Evolutionary conservation across 257 asterid genomes (phyloP), one percentile per base, ranked within the genome.

Genomic region (Knoxia roxburghii): DNA sequence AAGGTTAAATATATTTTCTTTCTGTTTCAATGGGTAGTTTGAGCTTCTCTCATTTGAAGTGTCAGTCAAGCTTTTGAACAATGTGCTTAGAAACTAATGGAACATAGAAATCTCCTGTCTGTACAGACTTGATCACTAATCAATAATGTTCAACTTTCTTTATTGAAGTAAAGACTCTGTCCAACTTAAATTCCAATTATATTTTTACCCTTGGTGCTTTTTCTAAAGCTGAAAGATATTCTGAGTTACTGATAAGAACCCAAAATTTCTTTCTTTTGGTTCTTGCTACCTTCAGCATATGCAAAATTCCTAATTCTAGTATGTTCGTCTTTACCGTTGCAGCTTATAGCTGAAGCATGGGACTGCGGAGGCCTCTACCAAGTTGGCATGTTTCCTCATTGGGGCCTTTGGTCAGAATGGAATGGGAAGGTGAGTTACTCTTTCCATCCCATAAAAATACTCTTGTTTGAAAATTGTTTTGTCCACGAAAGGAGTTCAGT

Each of bases 331-430:
- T 58, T 73, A 61, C 68, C 63, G 73, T 53, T 55, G 59, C 74
- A 94, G 99, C 99, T 94, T 67, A 83, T 94, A 73, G 99, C 99
- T 51, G 99, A 94, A 83, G 96, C 97, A 65, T 94, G 99, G 99
- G 99, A 94, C 77, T 94, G 99, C 77, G 99, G 97, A 70, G 99
- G 99, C 75, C 97, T 94, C 59, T 94, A 94, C 81, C 99, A 94
- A 84, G 97, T 94, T 56, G 99, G 99, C 59, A 64, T 24, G 68
- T 94, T 94, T 77, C 96, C 99, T 49, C 99, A 90, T 58, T 90
- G 95, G 95, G 96, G 99, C 72, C 72, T 87, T 70, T 94, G 99
- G 99, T 94, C 96, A 17, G 99, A 94, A 76, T 94, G 99, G 99
- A 94, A 94, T 74, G 99, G 99, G 72, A 90, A 94, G 95, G 99